Base-by-base conservation (phyloP, 306 rosid species). In the Neltuma alba region DNA sequence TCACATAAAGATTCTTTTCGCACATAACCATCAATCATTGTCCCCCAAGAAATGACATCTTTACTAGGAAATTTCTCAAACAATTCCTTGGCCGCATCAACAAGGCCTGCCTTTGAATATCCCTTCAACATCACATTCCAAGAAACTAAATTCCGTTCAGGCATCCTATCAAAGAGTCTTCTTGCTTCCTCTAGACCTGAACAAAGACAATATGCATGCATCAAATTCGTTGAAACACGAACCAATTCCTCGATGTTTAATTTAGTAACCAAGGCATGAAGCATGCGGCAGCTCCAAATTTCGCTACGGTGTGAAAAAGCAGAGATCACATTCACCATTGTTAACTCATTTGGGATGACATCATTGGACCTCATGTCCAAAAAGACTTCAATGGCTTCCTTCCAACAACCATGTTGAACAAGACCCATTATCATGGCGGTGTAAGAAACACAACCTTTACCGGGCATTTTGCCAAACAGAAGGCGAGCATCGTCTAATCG, bases 101-200 rank as follows among this genome's bases (percentile, higher is more conserved):
- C 80, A 55, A 85, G 86, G n/a, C 95, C 88, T 0, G 89, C 81
- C 88, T 94, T 94, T 4, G 93, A 79, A 83, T 89, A 89, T 40
- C 99, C 97, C 77, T 91, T 92, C 37, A 94, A 85, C 91, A 92
- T 92, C 28, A 87, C 97, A 87, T 94, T 92, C 94, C 98, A 92
- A 0, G 99, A 82, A 11, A 92, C 94, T 62, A 86, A 77, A 82
- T 91, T 95, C 83, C 85, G 84, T 18, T 83, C 92, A 30, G 92
- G 87, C 95, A 90, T 92, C 70, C 80, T 81, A 64, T 78, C 84
- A 80, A 95, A 95, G 76, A 95, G 75, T 47, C 55, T 86, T 77
- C 82, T 85, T 0, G 92, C 98, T 45, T 95, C 98, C 69, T 44
- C 23, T 36, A 91, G 64, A 60, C 92, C 87, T 0, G 79, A 85